Evolutionary conservation across 257 asterid species (phyloP).

Genomic region (Dorcoceras hygrometricum): DNA sequence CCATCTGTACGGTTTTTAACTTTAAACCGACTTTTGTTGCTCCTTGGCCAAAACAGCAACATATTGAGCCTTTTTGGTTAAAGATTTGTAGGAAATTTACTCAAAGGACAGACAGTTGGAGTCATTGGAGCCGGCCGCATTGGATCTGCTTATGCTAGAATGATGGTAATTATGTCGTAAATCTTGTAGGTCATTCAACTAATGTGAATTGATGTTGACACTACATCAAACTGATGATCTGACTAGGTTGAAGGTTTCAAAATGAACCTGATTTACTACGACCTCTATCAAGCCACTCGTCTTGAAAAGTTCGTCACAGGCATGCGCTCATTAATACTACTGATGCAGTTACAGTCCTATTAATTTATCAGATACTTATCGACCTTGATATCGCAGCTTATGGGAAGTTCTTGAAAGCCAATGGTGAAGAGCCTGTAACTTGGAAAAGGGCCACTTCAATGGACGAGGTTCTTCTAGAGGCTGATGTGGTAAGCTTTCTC

Average conservation of each 20-base stretch:
- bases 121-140: slow-evolving; percentile 98
- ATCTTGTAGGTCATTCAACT: background rate
- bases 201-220: slow-evolving; percentile 15
- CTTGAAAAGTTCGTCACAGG: slow-evolving; percentile 93
- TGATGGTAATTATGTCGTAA: slow-evolving; percentile 63
- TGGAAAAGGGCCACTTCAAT: slow-evolving; percentile 88
- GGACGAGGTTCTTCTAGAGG: slow-evolving; percentile 91
- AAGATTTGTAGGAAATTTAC: slow-evolving; percentile 95
- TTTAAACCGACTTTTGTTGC: background rate
- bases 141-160: slow-evolving; percentile 98
- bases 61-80: slow-evolving; percentile 13
- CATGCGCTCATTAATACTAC: slow-evolving; percentile 25
- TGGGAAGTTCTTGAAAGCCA: slow-evolving; percentile 86
- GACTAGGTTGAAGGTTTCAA: slow-evolving; percentile 95
- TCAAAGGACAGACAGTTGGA: slow-evolving; percentile 95
- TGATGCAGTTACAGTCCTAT: slow-evolving; percentile 7
- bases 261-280: slow-evolving; percentile 94
- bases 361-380: slow-evolving; percentile 2
- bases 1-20: slow-evolving; percentile 54
- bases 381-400: slow-evolving; percentile 53
- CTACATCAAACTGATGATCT: slow-evolving; percentile 7
- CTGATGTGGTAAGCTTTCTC: slow-evolving; percentile 62
- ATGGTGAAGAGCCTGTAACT: slow-evolving; percentile 87
- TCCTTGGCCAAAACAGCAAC: background rate
- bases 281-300: slow-evolving; percentile 93